Evolutionary conservation across 2,329 filamentous ascomycete genomes (phyloP), one percentile per base, ranked within the genome.

Genomic region (Calonectria fujianensis): DNA sequence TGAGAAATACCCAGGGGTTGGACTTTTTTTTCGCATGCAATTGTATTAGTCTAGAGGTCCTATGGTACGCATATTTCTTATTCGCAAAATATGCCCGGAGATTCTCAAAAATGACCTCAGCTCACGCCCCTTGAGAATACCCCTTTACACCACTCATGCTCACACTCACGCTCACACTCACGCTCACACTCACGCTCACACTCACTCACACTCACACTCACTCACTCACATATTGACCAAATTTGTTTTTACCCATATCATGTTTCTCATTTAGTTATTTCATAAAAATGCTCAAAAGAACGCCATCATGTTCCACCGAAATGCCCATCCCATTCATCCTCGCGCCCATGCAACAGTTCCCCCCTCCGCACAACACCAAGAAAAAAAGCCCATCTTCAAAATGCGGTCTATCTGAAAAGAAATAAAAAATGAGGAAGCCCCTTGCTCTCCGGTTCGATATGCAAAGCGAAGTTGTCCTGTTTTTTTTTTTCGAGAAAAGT

Each of bases 191-290:
- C 16, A 13, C 57, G 41, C 41, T 13, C 32, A n/a, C 54, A 24
- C 32, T 35, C n/a, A 24, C 29, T n/a, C 18, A 39, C 20, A 41
- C 24, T 24, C 16, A 13, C 57, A 63, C 41, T 13, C 9, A 48
- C 41, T 20, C 41, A 45, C 41, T 45, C 41, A 45, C 7, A 18
- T 5, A 45, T 18, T 20, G 8, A 45, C 41, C 18, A 39, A 9
- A 39, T 31, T 8, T 45, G 24, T 18, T 6, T 29, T 27, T 61
- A 31, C 57, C 57, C 24, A 45, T 63, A 29, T 41, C 57, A 41
- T 63, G 14, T 45, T 63, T 72, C 50, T 72, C 35, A 50, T 64
- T 69, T 69, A 69, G 13, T 51, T 50, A 13, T 24, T 69, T 63
- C 35, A 41, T 63, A 63, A n/a, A 57, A 63, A 67, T 45, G 45